Percentiles rank a stretch among this genome's conserved stretches.
Evolutionary conservation across 768 basidiomycete species (phyloP).

Genomic region (Russula virescens): DNA sequence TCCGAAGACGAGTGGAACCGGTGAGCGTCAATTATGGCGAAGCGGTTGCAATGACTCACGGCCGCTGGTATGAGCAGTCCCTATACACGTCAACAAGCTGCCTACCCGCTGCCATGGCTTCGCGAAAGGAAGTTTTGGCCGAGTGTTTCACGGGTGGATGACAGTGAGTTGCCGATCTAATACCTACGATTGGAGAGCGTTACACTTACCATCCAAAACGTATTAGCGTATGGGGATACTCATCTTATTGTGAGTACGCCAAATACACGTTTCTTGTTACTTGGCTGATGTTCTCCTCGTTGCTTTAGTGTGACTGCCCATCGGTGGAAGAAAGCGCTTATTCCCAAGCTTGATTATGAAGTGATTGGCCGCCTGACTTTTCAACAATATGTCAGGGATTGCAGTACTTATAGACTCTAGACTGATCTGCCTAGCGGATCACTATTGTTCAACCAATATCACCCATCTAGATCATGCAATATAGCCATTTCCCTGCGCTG

Average conservation of each 20-base stretch:
- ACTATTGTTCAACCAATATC: constrained; percentile 61
- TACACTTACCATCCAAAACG: constrained; percentile 15
- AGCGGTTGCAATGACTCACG: constrained; percentile 13
- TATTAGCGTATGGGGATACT: constrained; percentile 81
- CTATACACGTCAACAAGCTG: constrained; percentile 87
- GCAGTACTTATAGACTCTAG: constrained; percentile 56
- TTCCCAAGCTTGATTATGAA: constrained; percentile 26
- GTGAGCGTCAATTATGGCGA: constrained; percentile 36
- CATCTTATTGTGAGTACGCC: constrained; percentile 70
- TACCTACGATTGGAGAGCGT: neutral
- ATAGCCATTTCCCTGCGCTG: neutral
- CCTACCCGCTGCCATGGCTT: constrained; percentile 80
- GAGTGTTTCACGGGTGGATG: constrained; percentile 84
- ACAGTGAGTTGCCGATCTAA: constrained; percentile 52
- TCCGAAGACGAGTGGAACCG: constrained; percentile 82
- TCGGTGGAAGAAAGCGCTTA: constrained; percentile 73
- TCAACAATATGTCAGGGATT: constrained; percentile 25
- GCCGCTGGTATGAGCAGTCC: constrained; percentile 43
- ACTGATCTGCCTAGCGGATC: constrained; percentile 28
- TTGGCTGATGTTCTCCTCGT: constrained; percentile 13
- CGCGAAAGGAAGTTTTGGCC: constrained; percentile 96
- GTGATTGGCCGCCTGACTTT: constrained; percentile 11
- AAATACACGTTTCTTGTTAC: neutral
- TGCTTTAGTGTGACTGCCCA: constrained; percentile 71
- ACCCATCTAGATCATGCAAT: neutral